Base-by-base conservation (phyloP, 208 protist genomes). In the Angomonas deanei region DNA sequence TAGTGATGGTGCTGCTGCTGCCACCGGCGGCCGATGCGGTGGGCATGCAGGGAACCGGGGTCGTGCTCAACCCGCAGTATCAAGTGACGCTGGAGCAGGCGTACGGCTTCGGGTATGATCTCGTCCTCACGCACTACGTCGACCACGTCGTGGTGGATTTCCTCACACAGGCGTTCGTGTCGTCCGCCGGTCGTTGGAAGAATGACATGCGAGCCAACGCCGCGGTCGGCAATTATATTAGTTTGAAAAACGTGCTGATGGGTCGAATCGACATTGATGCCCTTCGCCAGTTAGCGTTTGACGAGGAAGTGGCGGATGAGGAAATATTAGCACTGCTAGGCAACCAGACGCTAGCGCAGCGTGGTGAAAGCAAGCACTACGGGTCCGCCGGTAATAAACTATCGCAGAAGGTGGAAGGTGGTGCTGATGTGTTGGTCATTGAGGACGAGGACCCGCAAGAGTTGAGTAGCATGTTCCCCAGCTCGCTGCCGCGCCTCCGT, bases 81-180 rank as follows among this genome's bases (percentile, higher is more conserved):
- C 46, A 67, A 11, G 74, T 78, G 3, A 82, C 72, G 15, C 49
- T 84, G 15, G 66, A 69, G 32, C 80, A 74, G 30, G 88, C 85
- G 31, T 94, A 94, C 65, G 66, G 55, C n/a, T 46, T 60, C 32
- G 88, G 88, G 27, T 92, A 79, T 67, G 88, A 94, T 66, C 76
- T 94, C 21, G 88, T 89, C 3, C 50, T 94, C 5, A 66, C 74
- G 0, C 84, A 87, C 61, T 72, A 65, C 68, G 86, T 92, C 73
- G 88, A 94, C 46, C 74, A 92, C 58, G 65, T 76, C 1, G 81
- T 91, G n/a, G 82, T 91, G 0, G 76, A 88, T 27, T 86, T 94
- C 19, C 74, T 92, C 3, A 86, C 80, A 3, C 62, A 76, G 24
- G 56, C 74, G 31, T 92, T 94, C 52, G 72, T 92, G 17, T 89